These are phyloP conservation scores for Leishmania tarentolae DNA, from an alignment of 208 protist genomes.

Conservation along the genomic window DNA sequence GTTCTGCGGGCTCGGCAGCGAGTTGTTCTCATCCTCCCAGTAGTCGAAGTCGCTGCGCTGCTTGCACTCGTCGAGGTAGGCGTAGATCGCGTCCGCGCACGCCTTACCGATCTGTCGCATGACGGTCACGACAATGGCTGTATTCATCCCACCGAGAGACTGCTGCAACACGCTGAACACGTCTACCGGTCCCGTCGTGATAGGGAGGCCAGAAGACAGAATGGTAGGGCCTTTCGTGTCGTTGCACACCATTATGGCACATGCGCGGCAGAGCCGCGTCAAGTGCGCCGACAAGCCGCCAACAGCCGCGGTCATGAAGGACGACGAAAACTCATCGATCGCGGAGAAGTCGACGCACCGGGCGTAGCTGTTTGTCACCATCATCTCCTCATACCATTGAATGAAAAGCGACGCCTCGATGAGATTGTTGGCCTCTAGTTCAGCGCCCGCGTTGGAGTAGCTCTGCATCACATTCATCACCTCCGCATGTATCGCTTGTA, in stretches of 20 bases:
- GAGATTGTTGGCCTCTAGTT: conserved; percentile 68
- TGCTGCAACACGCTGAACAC: conserved; percentile 90
- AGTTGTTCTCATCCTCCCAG: conserved; percentile 75
- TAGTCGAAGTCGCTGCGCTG: conserved; percentile 81
- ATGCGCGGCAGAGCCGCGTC: conserved; percentile 69
- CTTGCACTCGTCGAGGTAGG: conserved; percentile 80
- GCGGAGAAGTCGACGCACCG: conserved; percentile 61
- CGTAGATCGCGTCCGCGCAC: conserved; percentile 74
- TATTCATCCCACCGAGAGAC: conserved; percentile 70
- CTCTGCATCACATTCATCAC: conserved; percentile 75
- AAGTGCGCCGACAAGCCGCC: conserved; percentile 77
- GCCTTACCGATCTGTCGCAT: conserved; percentile 80
- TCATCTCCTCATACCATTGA: conserved; percentile 85
- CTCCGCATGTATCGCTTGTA: conserved; percentile 67
- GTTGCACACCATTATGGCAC: conserved; percentile 70
- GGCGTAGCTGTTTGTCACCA: conserved; percentile 68
- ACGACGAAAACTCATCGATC: conserved; percentile 66
- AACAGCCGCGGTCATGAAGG: conserved; percentile 76
- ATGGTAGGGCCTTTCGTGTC: conserved; percentile 55
- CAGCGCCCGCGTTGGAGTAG: conserved; percentile 54
- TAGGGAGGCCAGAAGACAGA: conserved; percentile 57
- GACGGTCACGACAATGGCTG: conserved; percentile 67
- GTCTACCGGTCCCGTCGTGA: conserved; percentile 84
- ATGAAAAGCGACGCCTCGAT: conserved; percentile 85
- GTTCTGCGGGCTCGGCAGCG: conserved; percentile 24